phyloP scores from a whole-genome alignment of 1,284 basidiomycete species.

The Sporisorium reilianum region DNA sequence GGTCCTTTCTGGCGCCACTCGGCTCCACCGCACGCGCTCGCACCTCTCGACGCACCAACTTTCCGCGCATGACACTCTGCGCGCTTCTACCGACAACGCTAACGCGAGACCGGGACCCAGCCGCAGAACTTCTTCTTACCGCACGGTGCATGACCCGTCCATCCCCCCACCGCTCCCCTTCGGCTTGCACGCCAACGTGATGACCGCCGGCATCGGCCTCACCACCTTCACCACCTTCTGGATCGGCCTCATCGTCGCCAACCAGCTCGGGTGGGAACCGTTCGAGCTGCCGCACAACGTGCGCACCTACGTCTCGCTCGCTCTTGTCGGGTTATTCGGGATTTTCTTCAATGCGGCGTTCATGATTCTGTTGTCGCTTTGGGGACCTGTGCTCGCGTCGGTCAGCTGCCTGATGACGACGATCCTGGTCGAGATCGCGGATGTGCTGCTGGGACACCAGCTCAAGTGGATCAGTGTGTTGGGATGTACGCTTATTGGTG shows the following conservation, averaged over 20 bases:
- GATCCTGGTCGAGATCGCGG: slow-evolving; percentile 61
- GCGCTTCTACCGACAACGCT: background rate
- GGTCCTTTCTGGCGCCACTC: slow-evolving; percentile 49
- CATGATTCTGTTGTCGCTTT: slow-evolving; percentile 63
- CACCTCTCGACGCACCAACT: slow-evolving; percentile 34
- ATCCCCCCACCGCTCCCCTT: slow-evolving; percentile 66
- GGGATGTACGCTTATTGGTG: slow-evolving; percentile 60
- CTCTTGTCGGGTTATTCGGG: slow-evolving; percentile 54
- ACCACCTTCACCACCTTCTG: slow-evolving; percentile 60
- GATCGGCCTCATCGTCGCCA: slow-evolving; percentile 57
- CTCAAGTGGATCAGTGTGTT: slow-evolving; percentile 58
- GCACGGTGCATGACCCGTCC: slow-evolving; percentile 27
- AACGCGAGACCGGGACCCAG: slow-evolving; percentile 14
- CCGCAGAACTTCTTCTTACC: slow-evolving; percentile 31
- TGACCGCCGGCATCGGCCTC: slow-evolving; percentile 66
- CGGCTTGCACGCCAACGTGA: slow-evolving; percentile 66
- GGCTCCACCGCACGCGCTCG: slow-evolving; percentile 46
- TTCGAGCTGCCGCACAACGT: slow-evolving; percentile 61
- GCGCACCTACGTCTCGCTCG: slow-evolving; percentile 41
- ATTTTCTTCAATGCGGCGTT: slow-evolving; percentile 67
- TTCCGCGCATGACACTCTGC: slow-evolving; percentile 12
- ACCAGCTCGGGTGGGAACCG: slow-evolving; percentile 55
- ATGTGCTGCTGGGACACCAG: slow-evolving; percentile 56
- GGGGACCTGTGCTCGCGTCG: slow-evolving; percentile 67
- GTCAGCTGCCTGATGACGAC: slow-evolving; percentile 67